phyloP scores from a whole-genome alignment of 345 rosid species.

The Dipteronia dyeriana region DNA sequence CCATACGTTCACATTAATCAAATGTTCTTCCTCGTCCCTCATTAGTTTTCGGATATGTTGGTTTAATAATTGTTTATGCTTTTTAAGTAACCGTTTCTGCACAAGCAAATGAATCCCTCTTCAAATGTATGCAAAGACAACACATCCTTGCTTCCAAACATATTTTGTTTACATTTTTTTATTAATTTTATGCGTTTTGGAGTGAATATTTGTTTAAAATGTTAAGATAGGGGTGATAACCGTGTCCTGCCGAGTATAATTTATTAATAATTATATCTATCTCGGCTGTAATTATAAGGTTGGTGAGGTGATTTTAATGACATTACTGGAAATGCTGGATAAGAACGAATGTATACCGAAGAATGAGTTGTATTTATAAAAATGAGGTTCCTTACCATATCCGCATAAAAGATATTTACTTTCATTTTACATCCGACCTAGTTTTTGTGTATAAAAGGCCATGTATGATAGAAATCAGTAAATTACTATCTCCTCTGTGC shows the following conservation, averaged over 20 bases:
- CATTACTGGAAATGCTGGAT: slow-evolving; percentile 17
- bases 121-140: background rate
- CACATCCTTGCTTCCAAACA: background rate
- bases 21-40: background rate
- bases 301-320: slow-evolving; percentile 21
- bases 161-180: background rate
- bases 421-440: background rate
- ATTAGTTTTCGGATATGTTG: slow-evolving; percentile 16
- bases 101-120: background rate
- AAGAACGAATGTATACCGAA: slow-evolving; percentile 8
- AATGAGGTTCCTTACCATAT: slow-evolving; percentile 16
- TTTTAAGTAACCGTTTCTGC: slow-evolving; percentile 1
- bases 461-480: slow-evolving; percentile 10
- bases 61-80: background rate
- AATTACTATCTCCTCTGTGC: slow-evolving; percentile 10
- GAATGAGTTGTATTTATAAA: slow-evolving; percentile 1
- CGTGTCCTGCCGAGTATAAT: slow-evolving; percentile 8
- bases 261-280: slow-evolving; percentile 17
- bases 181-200: background rate
- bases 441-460: slow-evolving; percentile 11
- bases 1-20: background rate
- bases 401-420: background rate
- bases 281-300: slow-evolving; percentile 25
- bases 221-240: slow-evolving; percentile 2
- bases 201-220: background rate